These are phyloP conservation scores for Sarocladium brachiariae DNA, from an alignment of 2,329 filamentous ascomycete genomes.

Conservation along the genomic window DNA sequence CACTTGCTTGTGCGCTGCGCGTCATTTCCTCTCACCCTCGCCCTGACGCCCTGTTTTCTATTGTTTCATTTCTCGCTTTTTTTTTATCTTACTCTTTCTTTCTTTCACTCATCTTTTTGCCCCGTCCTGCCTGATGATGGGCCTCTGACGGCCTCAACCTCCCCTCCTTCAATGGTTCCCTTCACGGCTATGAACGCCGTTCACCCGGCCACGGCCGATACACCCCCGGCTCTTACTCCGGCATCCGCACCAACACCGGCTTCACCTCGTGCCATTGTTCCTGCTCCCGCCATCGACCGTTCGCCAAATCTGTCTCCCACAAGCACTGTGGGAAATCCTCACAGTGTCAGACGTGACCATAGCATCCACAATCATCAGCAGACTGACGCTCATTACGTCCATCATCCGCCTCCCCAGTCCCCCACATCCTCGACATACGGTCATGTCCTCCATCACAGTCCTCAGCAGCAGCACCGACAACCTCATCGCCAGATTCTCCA, in stretches of 20 bases:
- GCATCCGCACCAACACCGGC: constrained; percentile 4
- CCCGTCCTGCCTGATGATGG: neutral
- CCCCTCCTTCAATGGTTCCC: constrained; percentile 9
- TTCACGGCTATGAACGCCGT: constrained; percentile 8
- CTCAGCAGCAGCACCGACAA: constrained; percentile 11
- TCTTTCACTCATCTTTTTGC: neutral
- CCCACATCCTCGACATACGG: neutral
- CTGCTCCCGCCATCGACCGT: neutral
- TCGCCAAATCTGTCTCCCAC: constrained; percentile 5
- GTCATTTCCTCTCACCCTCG: neutral
- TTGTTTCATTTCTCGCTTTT: neutral
- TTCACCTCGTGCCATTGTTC: constrained; percentile 2
- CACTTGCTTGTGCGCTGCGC: neutral
- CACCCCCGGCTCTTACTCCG: neutral
- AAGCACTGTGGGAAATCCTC: neutral
- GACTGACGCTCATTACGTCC: neutral
- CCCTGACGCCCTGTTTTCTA: neutral
- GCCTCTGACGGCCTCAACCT: constrained; percentile 11
- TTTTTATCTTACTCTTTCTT: constrained; percentile 5
- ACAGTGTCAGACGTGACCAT: neutral
- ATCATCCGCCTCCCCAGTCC: constrained; percentile 1
- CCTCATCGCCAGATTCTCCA: constrained; percentile 13
- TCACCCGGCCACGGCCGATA: constrained; percentile 4
- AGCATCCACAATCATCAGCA: neutral
- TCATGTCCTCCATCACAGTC: constrained; percentile 1